Base-by-base conservation (phyloP, 2,329 filamentous ascomycete species). In the Helotiales sp. region DNA sequence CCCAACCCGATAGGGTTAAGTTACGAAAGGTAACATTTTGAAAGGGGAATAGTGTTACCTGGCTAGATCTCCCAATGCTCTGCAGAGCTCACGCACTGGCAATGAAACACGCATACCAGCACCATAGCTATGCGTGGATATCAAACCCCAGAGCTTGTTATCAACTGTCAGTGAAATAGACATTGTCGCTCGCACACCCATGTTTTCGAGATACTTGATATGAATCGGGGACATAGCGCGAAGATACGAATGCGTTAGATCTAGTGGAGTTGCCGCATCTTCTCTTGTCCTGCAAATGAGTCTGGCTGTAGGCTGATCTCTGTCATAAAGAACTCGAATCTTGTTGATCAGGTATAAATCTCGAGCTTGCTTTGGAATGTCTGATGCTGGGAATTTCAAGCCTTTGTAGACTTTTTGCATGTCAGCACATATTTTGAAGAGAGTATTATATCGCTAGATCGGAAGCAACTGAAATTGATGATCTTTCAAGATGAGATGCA, bases 191-290 rank as follows among this genome's bases (percentile, higher is more conserved):
- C 90, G 85, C 0, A 96, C 91, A 3, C 86, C 87, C 91, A 96
- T 96, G 70, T 96, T 91, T 12, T 76, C 81, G 2, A 96, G 78
- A 65, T 96, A 96, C 69, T 95, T 95, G 57, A 96, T 72, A 68
- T 95, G 90, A 38, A 96, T 92, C 0, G 91, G 91, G 0, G 90
- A 93, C 84, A 96, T 96, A 62, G 92, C 90, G 49, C 91, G 84
- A 1, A 96, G 81, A 68, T 95, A 95, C 0, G 88, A 83, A 67
- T 95, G 88, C 1, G 89, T 95, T 70, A 96, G 85, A 70, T 96
- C 90, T 2, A 96, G 73, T 0, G 91, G 90, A 0, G 73, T 79
- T 42, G 90, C 85, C 5, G 93, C 76, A 65, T 93, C 89, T 71
- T 90, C 81, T 52, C 82, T 71, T 9, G 87, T 84, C 55, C 89